Evolutionary conservation across 164 flowering plant genomes (phyloP), one percentile per base, ranked within the genome.

Genomic region (Cinnamomum micranthum): DNA sequence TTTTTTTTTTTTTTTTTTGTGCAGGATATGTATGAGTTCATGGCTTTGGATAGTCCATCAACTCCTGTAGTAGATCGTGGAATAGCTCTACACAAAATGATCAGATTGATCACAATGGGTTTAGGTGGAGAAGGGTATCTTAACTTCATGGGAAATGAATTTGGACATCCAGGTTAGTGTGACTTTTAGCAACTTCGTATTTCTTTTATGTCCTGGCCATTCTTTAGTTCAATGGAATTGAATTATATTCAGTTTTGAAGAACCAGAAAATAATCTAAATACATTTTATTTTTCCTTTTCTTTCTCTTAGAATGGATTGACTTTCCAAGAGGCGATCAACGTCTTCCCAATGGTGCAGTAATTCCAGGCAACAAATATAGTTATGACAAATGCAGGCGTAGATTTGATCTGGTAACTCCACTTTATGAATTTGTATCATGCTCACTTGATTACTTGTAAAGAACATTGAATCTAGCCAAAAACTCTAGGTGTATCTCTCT

Each of bases 111-210:
- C 77, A 96, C 99, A 20, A 91, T 96, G 99, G 98, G 95, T 70
- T 77, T 96, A 74, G 99, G 99, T 67, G 99, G 99, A 78, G 98
- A 96, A 90, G 99, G 98, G 72, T 96, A 96, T 77, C 82, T 96
- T 64, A 96, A 96, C 84, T 96, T 96, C 82, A 96, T 96, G 99
- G 99, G 99, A 75, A 96, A 96, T 87, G 99, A 96, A 86, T 96
- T 96, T 88, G 99, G 99, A n/a, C 99, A 96, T 84, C 99, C 98
- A 68, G 99, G 99, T 96, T 84, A 78, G 74, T 2, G 62, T 75
- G 68, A 20, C 33, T 24, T 23, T 41, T 60, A 22, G 69, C 22
- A 33, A 11, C 75, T 28, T 1, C 50, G 12, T 22, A 6, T 68
- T 64, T 19, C 63, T 28, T 58, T 22, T 59, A 14, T 55, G 50